Evolutionary conservation across 129 eudicot species (phyloP).

Genomic region (Centella asiatica): DNA sequence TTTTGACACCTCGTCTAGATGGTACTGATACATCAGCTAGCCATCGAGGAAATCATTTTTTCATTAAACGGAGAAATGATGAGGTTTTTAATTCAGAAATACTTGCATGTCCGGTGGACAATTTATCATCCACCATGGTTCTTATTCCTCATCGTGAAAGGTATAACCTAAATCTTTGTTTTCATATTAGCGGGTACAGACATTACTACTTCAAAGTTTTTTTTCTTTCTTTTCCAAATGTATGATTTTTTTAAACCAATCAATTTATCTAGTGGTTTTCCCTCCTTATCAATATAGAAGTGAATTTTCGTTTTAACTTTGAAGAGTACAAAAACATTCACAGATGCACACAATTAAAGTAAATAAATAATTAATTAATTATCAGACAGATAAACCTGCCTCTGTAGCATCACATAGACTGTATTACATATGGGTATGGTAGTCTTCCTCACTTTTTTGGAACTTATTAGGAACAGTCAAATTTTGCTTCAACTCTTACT

Average conservation of each 20-base stretch:
- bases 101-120: constrained; percentile 76
- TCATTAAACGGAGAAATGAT: constrained; percentile 75
- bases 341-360: background rate
- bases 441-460: too few relatives aligned
- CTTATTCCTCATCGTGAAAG: constrained; percentile 86
- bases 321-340: background rate
- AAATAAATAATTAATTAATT: too few relatives aligned
- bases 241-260: constrained; percentile 7
- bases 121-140: constrained; percentile 49
- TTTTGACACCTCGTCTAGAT: constrained; percentile 70
- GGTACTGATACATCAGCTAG: constrained; percentile 84
- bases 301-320: background rate
- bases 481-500: too few relatives aligned
- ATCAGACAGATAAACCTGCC: too few relatives aligned
- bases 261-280: too few relatives aligned
- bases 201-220: background rate
- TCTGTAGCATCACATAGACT: too few relatives aligned
- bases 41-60: constrained; percentile 84
- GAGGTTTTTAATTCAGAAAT: constrained; percentile 81
- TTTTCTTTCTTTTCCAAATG: background rate
- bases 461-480: too few relatives aligned
- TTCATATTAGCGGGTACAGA: background rate
- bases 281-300: constrained; percentile 3
- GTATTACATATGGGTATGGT: too few relatives aligned
- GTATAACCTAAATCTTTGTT: constrained; percentile 23